These are phyloP conservation scores for Huntiella abstrusa DNA, from an alignment of 2,329 filamentous ascomycete species.

Conservation along the genomic window DNA sequence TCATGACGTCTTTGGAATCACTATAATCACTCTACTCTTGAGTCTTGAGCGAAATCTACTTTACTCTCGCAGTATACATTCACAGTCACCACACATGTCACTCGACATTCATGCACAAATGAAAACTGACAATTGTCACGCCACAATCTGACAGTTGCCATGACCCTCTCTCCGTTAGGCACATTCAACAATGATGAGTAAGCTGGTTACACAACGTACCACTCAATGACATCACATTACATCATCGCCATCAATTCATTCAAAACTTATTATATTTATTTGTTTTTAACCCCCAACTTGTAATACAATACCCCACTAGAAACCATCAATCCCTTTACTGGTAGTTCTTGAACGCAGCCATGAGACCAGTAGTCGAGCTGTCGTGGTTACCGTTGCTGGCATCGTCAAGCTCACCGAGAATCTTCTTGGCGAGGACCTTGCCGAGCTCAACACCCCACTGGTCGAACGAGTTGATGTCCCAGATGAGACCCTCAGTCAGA, in stretches of 20 bases:
- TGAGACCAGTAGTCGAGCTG: conserved; percentile 69
- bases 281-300: background rate
- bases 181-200: too few species aligned
- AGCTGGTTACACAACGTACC: too few species aligned
- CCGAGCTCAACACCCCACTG: conserved; percentile 99
- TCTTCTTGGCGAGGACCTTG: conserved; percentile 89
- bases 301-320: too few species aligned
- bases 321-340: conserved; percentile 20
- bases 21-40: too few species aligned
- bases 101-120: too few species aligned
- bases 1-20: too few species aligned
- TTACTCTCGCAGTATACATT: too few species aligned
- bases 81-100: too few species aligned
- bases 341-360: conserved; percentile 79
- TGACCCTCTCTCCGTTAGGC: too few species aligned
- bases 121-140: too few species aligned
- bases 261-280: background rate
- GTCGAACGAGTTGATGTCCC: conserved; percentile 99
- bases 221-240: background rate
- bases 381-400: conserved; percentile 62
- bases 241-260: background rate
- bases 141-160: too few species aligned
- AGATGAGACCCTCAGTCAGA: conserved; percentile 91
- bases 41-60: too few species aligned
- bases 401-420: conserved; percentile 67